Base-by-base conservation (phyloP, 2,329 filamentous ascomycete genomes). In the Mollisiaceae sp. region DNA sequence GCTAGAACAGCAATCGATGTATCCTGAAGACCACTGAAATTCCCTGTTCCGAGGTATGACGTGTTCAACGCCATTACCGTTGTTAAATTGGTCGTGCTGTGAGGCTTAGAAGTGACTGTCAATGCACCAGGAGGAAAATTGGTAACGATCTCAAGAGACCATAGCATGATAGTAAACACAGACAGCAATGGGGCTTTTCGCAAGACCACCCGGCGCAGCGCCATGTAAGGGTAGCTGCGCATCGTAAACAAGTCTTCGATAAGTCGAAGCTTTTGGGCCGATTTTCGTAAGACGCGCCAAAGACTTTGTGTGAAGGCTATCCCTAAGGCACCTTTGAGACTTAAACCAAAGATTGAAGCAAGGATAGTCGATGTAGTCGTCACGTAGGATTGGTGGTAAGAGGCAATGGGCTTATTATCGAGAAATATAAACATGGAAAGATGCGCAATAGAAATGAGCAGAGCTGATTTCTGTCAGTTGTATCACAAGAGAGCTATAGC, bases 51-150 rank as follows among this genome's bases (percentile, higher is more conserved):
- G 39, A 50, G 24, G 24, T 32, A 50, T 11, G 41, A 50, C 12
- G 41, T 35, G 20, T 60, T 52, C n/a, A 50, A 38, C 22, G 58
- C 45, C 2, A 43, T 24, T 20, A 50, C 43, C 11, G 43, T 45
- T 20, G 24, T 36, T 2, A 11, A 27, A 56, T 35, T 11, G 58
- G 45, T 50, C n/a, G 18, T 38, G 15, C 41, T 18, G 20, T 47
- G 32, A 27, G 55, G n/a, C 12, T 35, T 20, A 18, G 41, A 38
- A 12, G 20, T 32, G 35, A 65, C 39, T 4, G 50, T 58, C 24
- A 65, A 47, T 8, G 63, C 63, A n/a, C 63, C 63, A 6, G 58
- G 63, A 22, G 58, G 38, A 41, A 65, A 65, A 32, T 58, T 57
- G 1, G 47, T 47, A 22, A 45, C 63, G 39, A 65, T 22, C 27